phyloP scores from a whole-genome alignment of 2,329 filamentous ascomycete genomes.

The Exophiala calicioides region DNA sequence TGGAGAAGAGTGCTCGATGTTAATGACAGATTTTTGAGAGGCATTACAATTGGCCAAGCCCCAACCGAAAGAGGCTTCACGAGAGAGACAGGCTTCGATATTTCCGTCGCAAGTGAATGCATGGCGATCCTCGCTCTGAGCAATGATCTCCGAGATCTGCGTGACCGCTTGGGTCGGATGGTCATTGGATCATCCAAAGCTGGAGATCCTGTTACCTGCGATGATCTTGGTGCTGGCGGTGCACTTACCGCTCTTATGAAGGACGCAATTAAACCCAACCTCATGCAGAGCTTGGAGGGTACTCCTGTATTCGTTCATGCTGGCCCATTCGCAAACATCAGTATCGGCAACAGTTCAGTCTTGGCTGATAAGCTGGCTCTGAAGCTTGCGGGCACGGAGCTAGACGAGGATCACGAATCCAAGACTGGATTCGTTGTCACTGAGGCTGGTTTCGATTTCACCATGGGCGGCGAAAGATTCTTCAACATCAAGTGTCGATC shows the following conservation, averaged over 20 bases:
- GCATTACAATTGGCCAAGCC: constrained; percentile 84
- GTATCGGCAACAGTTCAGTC: constrained; percentile 93
- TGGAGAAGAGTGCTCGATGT: constrained; percentile 96
- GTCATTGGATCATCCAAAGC: constrained; percentile 83
- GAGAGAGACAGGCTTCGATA: constrained; percentile 92
- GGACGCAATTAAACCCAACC: constrained; percentile 97
- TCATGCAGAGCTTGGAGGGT: constrained; percentile 97
- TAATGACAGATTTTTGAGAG: constrained; percentile 90
- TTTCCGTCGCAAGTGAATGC: constrained; percentile 94
- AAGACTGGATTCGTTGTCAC: constrained; percentile 94
- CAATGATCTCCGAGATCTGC: constrained; percentile 82
- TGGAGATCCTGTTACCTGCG: constrained; percentile 91
- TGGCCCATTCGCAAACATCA: constrained; percentile 97
- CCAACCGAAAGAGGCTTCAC: constrained; percentile 86
- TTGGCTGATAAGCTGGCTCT: constrained; percentile 92
- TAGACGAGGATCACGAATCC: constrained; percentile 77
- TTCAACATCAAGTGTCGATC: constrained; percentile 99
- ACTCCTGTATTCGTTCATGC: constrained; percentile 98
- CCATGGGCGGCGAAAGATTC: constrained; percentile 98
- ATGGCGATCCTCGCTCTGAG: constrained; percentile 97
- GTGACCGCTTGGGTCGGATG: constrained; percentile 91
- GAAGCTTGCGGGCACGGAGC: constrained; percentile 92
- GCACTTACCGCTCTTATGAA: constrained; percentile 94
- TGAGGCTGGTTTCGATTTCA: constrained; percentile 98
- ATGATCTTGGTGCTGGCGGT: constrained; percentile 90